Conservation (phyloP, 805 yeast genomes). For the Barnettozyma populi region DNA sequence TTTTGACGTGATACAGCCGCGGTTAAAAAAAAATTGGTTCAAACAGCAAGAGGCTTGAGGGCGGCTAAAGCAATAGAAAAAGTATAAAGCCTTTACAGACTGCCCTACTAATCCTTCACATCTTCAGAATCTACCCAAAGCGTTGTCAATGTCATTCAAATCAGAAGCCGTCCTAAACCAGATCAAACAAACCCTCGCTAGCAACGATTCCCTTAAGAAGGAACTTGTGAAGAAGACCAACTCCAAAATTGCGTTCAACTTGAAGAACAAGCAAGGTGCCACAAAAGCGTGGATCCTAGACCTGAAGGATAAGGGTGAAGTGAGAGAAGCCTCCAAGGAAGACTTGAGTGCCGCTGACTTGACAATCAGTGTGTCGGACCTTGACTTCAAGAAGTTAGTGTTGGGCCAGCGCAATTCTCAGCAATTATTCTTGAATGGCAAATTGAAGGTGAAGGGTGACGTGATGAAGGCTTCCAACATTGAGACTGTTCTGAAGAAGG, state of each 20-base stretch:
- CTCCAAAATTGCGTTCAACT: slow-evolving; percentile 59
- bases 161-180: slow-evolving; percentile 21
- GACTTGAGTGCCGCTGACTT: slow-evolving; percentile 53
- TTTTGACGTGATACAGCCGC: neutral
- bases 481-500: slow-evolving; percentile 59
- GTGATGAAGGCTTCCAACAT: slow-evolving; percentile 84
- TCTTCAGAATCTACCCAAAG: neutral
- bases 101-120: neutral
- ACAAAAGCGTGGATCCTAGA: slow-evolving; percentile 63
- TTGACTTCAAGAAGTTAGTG: slow-evolving; percentile 65
- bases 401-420: slow-evolving; percentile 81
- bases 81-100: neutral
- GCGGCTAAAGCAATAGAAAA: neutral
- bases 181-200: slow-evolving; percentile 16
- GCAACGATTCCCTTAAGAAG: slow-evolving; percentile 15
- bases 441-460: slow-evolving; percentile 82
- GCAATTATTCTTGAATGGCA: slow-evolving; percentile 77
- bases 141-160: slow-evolving; percentile 17
- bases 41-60: neutral
- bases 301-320: slow-evolving; percentile 52
- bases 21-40: neutral
- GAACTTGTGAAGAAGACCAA: slow-evolving; percentile 37
- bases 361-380: slow-evolving; percentile 58
- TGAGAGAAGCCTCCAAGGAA: slow-evolving; percentile 35
- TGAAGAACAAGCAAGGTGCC: slow-evolving; percentile 52